Percentiles rank a stretch among this genome's conserved stretches.
phyloP scores from a whole-genome alignment of 176 grass and related monocot species.

The Aegilops tauschii region DNA sequence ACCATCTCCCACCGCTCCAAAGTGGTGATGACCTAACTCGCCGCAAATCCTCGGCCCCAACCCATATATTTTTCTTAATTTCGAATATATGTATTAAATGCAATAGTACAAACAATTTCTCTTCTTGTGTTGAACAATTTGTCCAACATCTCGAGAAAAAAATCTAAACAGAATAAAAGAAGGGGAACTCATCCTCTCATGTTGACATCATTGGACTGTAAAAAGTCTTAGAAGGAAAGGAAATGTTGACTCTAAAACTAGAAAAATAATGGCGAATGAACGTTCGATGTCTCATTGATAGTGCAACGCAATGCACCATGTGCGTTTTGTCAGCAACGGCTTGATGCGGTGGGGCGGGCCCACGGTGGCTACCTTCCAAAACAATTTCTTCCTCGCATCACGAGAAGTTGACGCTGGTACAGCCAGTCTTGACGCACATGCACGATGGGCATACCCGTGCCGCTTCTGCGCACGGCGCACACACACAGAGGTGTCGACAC shows the following conservation, averaged over 20 bases:
- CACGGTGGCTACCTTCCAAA: background rate
- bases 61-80: background rate
- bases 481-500: constrained; percentile 66
- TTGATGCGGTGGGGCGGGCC: background rate
- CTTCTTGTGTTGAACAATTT: too few species aligned
- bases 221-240: background rate
- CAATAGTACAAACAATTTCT: background rate
- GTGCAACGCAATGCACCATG: background rate
- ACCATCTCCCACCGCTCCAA: background rate
- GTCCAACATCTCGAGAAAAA: background rate
- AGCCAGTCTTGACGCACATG: background rate
- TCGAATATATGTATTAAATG: background rate
- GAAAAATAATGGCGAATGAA: background rate
- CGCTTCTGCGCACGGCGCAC: constrained; percentile 42
- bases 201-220: background rate
- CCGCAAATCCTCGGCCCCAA: background rate
- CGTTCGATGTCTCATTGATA: background rate
- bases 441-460: constrained; percentile 37
- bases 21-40: background rate
- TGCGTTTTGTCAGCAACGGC: background rate
- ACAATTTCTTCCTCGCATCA: background rate
- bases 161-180: background rate
- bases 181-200: background rate
- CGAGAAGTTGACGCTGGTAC: background rate
- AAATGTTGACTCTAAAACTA: background rate